These are phyloP conservation scores for Seminavis robusta DNA, from an alignment of 108 stramenopile genomes.

Conservation along the genomic window DNA sequence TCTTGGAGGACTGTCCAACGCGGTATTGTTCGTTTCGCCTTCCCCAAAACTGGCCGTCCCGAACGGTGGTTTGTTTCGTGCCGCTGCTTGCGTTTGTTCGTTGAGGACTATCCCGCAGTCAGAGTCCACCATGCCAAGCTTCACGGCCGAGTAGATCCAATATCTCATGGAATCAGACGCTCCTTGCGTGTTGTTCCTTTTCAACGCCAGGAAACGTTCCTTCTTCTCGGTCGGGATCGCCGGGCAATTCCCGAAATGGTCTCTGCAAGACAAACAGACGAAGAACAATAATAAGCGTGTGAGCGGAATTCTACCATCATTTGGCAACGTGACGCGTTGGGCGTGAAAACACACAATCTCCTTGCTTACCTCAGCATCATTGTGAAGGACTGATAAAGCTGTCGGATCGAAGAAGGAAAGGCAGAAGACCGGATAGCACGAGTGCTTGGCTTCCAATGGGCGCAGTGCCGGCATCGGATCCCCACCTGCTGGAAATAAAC, in stretches of 20 bases:
- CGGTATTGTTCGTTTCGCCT: background rate
- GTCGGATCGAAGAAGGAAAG: conserved; percentile 35
- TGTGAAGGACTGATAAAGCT: conserved; percentile 43
- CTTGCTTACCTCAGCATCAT: conserved; percentile 56
- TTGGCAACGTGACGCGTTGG: too few species aligned
- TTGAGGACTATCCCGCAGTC: conserved; percentile 20
- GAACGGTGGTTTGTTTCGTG: too few species aligned
- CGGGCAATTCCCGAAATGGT: conserved; percentile 40
- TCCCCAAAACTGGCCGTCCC: background rate
- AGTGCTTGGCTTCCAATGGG: conserved; percentile 17
- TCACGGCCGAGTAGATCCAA: conserved; percentile 39
- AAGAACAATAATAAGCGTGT: too few species aligned
- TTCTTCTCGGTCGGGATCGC: conserved; percentile 15
- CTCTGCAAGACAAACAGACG: too few species aligned
- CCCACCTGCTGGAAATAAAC: conserved; percentile 39
- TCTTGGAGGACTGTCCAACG: background rate
- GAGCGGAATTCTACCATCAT: too few species aligned
- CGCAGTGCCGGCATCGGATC: conserved; percentile 44
- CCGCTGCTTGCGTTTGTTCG: background rate
- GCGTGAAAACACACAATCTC: too few species aligned
- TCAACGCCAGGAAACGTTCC: conserved; percentile 13
- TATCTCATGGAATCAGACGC: conserved; percentile 38
- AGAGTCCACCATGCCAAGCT: conserved; percentile 39
- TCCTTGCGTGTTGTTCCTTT: conserved; percentile 34
- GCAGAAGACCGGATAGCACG: conserved; percentile 33